Evolutionary conservation across 768 basidiomycete species (phyloP), one percentile per base, ranked within the genome.

Genomic region (Collybia sordida): DNA sequence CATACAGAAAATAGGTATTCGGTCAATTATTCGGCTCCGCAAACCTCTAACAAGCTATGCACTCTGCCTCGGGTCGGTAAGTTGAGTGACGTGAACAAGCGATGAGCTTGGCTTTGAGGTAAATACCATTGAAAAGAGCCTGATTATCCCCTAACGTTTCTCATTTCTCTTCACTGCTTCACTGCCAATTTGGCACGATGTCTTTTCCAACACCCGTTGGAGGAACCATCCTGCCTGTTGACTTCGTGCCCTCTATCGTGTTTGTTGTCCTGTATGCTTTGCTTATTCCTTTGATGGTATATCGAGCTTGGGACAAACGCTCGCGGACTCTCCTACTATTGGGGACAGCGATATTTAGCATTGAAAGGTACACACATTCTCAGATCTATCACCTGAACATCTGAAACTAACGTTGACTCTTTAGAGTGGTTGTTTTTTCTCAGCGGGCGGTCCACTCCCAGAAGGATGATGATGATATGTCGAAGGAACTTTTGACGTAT

Each of bases 181-280:
- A 11, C 31, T 31, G 31, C 31, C 31, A 31, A 6, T 6, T 31
- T 31, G 31, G 9, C 31, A 31, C 43, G 35, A 58, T 58, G 55
- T 14, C 58, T 36, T 73, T 76, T 50, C 77, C 77, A n/a, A 65
- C 72, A 1, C 74, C 72, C 9, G 63, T 77, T 28, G 77, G 77
- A 7, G 77, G 77, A 4, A 65, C 68, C 15, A 53, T 66, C n/a
- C 54, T 70, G n/a, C 54, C 63, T 12, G 51, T 52, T 5, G 77
- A 80, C 53, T 71, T 75, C 51, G 72, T 59, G 6, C 72, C 75
- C 41, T 75, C 75, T 0, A 64, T 77, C 18, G 11, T 76, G 4
- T 77, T 77, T 55, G 66, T 69, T 9, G 54, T 66, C 3, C 58
- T 75, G 14, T 77, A 76, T 58, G 69, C 53, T 8, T 28, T 66